Evolutionary conservation across 1,284 basidiomycete genomes (phyloP).

Genomic region (Singerocomus rubriflavus): DNA sequence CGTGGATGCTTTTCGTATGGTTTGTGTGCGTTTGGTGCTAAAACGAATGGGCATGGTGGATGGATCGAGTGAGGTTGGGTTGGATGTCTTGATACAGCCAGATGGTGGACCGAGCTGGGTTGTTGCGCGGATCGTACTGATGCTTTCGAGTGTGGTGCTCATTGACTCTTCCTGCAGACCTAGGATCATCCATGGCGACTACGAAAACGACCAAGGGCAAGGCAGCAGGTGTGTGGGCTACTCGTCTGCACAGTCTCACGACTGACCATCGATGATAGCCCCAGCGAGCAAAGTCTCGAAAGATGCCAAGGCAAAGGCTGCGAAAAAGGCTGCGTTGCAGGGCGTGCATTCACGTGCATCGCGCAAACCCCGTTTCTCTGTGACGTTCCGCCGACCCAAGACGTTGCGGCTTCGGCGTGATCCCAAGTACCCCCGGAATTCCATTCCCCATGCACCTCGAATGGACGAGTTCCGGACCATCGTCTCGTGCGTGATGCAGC

Average conservation of each 20-base stretch:
- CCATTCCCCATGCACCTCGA: constrained; percentile 89
- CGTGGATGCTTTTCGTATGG: neutral
- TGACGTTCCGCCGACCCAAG: constrained; percentile 96
- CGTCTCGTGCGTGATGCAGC: constrained; percentile 61
- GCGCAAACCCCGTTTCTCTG: constrained; percentile 85
- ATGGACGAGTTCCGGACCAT: constrained; percentile 98
- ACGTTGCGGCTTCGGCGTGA: constrained; percentile 84
- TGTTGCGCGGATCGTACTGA: neutral
- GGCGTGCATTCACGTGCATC: constrained; percentile 74
- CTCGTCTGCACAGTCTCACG: neutral
- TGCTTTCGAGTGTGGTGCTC: neutral
- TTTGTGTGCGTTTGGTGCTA: neutral
- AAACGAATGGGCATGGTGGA: constrained; percentile 1
- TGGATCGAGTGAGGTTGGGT: constrained; percentile 19
- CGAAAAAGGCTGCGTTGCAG: constrained; percentile 96
- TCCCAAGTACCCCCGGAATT: constrained; percentile 93
- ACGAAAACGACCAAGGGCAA: constrained; percentile 64
- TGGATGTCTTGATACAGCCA: constrained; percentile 17
- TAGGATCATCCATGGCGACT: constrained; percentile 48
- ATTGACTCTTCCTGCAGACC: constrained; percentile 8
- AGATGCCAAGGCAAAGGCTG: constrained; percentile 86
- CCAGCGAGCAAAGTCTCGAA: constrained; percentile 31
- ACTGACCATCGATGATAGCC: constrained; percentile 8
- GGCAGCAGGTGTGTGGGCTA: constrained; percentile 44
- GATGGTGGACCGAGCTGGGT: neutral